Evolutionary conservation across 164 flowering plant genomes (phyloP).

Genomic region (Tetracentron sinense): DNA sequence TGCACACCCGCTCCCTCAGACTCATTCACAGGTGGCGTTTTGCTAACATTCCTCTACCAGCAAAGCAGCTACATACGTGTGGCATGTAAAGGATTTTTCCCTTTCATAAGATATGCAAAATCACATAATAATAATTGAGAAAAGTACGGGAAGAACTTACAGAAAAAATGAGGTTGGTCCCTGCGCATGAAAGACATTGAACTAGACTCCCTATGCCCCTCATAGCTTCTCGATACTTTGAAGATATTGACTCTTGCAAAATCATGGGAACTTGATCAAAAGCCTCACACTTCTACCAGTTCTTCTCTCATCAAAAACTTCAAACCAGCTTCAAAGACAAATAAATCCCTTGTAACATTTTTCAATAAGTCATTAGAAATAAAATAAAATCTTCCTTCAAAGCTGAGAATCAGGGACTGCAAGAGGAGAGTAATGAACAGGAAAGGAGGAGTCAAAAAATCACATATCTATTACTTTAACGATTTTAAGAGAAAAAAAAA

Average conservation of each 20-base stretch:
- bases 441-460: too few relatives aligned
- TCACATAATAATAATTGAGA: too few relatives aligned
- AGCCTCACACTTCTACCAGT: background rate
- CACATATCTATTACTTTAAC: too few relatives aligned
- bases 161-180: background rate
- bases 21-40: too few relatives aligned
- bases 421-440: too few relatives aligned
- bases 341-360: constrained; percentile 6
- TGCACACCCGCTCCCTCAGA: too few relatives aligned
- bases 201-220: constrained; percentile 4
- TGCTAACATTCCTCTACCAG: too few relatives aligned
- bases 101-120: too few relatives aligned
- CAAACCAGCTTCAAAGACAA: constrained; percentile 8
- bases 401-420: too few relatives aligned
- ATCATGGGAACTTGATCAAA: constrained; percentile 12
- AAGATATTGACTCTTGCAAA: constrained; percentile 7
- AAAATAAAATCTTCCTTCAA: background rate
- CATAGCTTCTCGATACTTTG: constrained; percentile 5
- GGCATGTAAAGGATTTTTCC: too few relatives aligned
- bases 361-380: constrained; percentile 3
- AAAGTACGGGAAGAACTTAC: constrained; percentile 2
- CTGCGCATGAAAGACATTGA: constrained; percentile 3
- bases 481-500: too few relatives aligned
- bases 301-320: constrained; percentile 8
- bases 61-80: too few relatives aligned